A percentile compares a stretch with the other conserved stretches of the same genome.
Conservation (phyloP, 108 stramenopile species). For the Nitzschia sp. region DNA sequence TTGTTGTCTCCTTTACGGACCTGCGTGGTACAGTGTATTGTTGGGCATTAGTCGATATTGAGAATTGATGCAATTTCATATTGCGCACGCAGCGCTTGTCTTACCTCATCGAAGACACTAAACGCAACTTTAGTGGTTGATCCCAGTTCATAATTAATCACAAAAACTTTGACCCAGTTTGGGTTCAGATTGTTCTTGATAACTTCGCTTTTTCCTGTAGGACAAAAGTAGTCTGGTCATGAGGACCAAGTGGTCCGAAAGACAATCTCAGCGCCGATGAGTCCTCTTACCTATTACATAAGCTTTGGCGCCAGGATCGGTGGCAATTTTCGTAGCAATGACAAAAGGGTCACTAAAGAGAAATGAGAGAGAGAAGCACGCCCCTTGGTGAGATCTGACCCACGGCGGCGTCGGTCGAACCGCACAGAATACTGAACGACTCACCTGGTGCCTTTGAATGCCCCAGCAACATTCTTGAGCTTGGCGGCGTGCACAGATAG, state of each 20-base stretch:
- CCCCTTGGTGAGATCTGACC: background rate
- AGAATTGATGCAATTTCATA: too few species aligned
- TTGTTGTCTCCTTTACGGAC: conserved; percentile 41
- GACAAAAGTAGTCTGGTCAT: background rate
- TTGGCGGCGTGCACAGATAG: conserved; percentile 58
- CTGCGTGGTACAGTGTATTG: too few species aligned
- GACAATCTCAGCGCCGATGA: background rate
- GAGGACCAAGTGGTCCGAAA: background rate
- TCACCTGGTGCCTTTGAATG: conserved; percentile 51
- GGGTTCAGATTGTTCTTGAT: conserved; percentile 68
- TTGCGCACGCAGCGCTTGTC: too few species aligned
- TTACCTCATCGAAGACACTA: conserved; percentile 48
- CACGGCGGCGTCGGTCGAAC: background rate
- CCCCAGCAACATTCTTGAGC: conserved; percentile 75
- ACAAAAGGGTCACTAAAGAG: conserved; percentile 62
- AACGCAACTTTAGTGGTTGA: conserved; percentile 49
- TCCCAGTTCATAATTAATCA: conserved; percentile 71
- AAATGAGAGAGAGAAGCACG: background rate
- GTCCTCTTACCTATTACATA: conserved; percentile 59
- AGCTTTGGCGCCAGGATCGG: conserved; percentile 23
- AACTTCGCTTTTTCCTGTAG: conserved; percentile 60
- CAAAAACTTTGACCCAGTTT: conserved; percentile 64
- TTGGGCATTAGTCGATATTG: conserved; percentile 17
- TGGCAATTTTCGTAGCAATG: conserved; percentile 57
- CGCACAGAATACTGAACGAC: too few species aligned